These are phyloP conservation scores for Camellia granthamiana DNA, from an alignment of 148 eudicot species.

Conservation along the genomic window DNA sequence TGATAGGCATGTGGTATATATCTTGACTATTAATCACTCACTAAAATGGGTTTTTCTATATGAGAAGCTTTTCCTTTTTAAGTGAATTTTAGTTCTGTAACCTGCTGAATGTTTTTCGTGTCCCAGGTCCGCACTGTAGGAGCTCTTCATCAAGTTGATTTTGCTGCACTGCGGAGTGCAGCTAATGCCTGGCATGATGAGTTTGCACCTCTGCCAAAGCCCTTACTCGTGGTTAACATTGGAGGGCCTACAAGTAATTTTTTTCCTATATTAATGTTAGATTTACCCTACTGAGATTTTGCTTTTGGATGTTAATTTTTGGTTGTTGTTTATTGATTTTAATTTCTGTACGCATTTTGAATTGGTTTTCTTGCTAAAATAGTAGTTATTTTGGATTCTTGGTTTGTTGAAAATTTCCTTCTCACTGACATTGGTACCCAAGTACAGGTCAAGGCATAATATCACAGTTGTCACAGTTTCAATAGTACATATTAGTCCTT, in stretches of 20 bases:
- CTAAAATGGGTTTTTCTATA: slow-evolving; percentile 1
- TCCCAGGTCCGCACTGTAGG: slow-evolving; percentile 85
- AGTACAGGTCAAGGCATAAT: not conserved
- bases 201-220: slow-evolving; percentile 78
- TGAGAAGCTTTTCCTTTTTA: not conserved
- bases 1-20: slow-evolving; percentile 71
- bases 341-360: not conserved
- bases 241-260: slow-evolving; percentile 91
- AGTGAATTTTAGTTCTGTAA: not conserved
- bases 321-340: not conserved
- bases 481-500: not conserved
- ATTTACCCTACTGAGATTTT: not conserved
- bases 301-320: not conserved
- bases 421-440: slow-evolving; percentile 1
- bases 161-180: slow-evolving; percentile 69
- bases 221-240: slow-evolving; percentile 87
- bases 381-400: not conserved
- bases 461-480: not conserved
- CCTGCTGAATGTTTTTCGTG: slow-evolving; percentile 16
- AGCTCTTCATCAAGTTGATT: slow-evolving; percentile 90
- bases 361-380: not conserved
- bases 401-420: not conserved
- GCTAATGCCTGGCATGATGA: slow-evolving; percentile 93
- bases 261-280: slow-evolving; percentile 1
- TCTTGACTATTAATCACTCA: slow-evolving; percentile 8